A percentile compares a stretch with the other conserved stretches of the same genome.
These are phyloP conservation scores for Diphasiastrum complanatum DNA, from an alignment of 83 land plant species.

Conservation along the genomic window DNA sequence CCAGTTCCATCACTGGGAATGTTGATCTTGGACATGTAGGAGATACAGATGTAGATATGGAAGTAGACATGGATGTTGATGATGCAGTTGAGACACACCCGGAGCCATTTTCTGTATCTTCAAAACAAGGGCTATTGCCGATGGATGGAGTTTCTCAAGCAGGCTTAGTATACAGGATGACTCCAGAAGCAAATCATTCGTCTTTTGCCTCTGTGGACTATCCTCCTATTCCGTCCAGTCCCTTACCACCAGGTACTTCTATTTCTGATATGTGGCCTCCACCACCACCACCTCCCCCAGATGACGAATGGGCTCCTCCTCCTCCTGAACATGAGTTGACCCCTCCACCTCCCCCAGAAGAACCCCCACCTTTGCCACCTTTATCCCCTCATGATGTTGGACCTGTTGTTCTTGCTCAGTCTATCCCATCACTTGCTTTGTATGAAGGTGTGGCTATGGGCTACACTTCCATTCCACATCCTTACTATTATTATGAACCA, in stretches of 20 bases:
- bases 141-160: no score
- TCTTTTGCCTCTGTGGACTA: constrained; percentile 10
- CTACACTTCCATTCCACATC: background rate
- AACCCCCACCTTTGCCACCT: constrained; percentile 36
- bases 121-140: no score
- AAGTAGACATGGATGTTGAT: constrained; percentile 97
- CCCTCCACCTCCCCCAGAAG: constrained; percentile 81
- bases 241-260: constrained; percentile 12
- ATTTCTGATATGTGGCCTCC: constrained; percentile 29
- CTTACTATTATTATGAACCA: background rate
- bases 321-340: constrained; percentile 65
- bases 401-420: background rate
- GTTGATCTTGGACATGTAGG: background rate
- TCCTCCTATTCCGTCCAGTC: background rate
- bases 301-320: constrained; percentile 88
- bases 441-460: background rate
- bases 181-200: no score
- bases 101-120: no score
- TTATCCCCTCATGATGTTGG: constrained; percentile 5
- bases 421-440: background rate
- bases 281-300: constrained; percentile 53
- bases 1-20: no score
- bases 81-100: constrained; percentile 35
- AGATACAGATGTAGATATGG: constrained; percentile 65
- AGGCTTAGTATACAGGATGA: no score